These are phyloP conservation scores for Vanrija sp. DNA, from an alignment of 1,284 basidiomycete genomes.

Conservation along the genomic window DNA sequence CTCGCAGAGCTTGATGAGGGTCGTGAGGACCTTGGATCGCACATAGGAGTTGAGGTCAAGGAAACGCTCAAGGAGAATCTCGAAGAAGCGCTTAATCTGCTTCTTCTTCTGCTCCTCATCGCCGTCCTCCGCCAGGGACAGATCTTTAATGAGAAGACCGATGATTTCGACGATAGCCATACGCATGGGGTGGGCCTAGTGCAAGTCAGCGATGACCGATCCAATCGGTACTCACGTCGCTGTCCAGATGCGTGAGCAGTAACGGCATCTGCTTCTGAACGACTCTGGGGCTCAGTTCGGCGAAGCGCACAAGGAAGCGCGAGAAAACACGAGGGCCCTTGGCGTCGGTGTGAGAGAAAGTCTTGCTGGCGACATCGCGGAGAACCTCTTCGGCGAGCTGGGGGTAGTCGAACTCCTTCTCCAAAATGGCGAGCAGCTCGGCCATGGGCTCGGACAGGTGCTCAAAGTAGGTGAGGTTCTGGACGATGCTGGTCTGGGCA, in stretches of 20 bases:
- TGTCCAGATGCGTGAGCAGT: constrained; percentile 80
- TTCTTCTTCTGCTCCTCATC: constrained; percentile 65
- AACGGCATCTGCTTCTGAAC: constrained; percentile 88
- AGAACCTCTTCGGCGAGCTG: constrained; percentile 89
- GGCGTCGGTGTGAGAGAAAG: constrained; percentile 57
- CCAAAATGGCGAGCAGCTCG: constrained; percentile 74
- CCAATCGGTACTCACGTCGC: constrained; percentile 59
- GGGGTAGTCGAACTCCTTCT: constrained; percentile 81
- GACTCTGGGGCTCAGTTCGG: constrained; percentile 76
- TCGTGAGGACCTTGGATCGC: constrained; percentile 76
- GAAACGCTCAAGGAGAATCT: constrained; percentile 77
- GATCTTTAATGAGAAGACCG: constrained; percentile 72
- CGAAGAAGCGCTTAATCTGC: constrained; percentile 78
- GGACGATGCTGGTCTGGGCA: constrained; percentile 86
- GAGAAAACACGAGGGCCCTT: constrained; percentile 86
- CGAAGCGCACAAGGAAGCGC: constrained; percentile 75
- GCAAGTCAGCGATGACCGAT: background rate
- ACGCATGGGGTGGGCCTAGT: constrained; percentile 88
- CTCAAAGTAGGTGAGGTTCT: constrained; percentile 88
- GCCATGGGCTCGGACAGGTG: constrained; percentile 93
- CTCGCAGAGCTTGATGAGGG: constrained; percentile 66
- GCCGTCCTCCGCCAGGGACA: constrained; percentile 60
- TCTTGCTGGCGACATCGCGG: constrained; percentile 49
- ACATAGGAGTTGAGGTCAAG: constrained; percentile 90
- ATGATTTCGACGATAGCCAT: constrained; percentile 86